Evolutionary conservation across 108 stramenopile species (phyloP).

Genomic region (Fistulifera solaris): DNA sequence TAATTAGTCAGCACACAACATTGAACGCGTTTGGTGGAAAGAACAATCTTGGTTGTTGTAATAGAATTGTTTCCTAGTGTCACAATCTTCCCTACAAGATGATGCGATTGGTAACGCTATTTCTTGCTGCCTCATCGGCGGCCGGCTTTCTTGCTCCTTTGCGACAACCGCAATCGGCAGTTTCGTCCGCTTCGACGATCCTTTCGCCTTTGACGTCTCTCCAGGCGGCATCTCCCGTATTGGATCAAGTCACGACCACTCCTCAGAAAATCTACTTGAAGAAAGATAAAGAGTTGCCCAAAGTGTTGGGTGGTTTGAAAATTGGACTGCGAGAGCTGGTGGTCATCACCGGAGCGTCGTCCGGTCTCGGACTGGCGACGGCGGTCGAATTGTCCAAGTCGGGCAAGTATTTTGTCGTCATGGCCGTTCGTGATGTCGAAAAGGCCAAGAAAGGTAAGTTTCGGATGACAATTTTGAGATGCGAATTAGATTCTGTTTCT

Average conservation of each 20-base stretch:
- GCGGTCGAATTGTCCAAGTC: conserved; percentile 74
- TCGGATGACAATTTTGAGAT: conserved; percentile 1
- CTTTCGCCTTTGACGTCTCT: not conserved
- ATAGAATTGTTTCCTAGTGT: too few species aligned
- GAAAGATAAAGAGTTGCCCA: conserved; percentile 59
- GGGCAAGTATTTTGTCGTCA: conserved; percentile 87
- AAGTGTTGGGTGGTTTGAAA: conserved; percentile 78
- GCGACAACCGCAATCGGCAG: not conserved
- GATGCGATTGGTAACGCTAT: conserved; percentile 9
- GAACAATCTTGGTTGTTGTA: not conserved
- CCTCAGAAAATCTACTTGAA: conserved; percentile 63
- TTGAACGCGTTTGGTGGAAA: conserved; percentile 11
- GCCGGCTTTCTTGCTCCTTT: conserved; percentile 1
- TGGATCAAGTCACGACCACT: conserved; percentile 27
- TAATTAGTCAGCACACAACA: conserved; percentile 17
- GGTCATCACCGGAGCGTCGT: conserved; percentile 85
- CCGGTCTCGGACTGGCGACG: conserved; percentile 79
- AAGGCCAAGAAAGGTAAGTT: conserved; percentile 71
- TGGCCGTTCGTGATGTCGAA: conserved; percentile 87
- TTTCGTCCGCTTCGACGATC: not conserved
- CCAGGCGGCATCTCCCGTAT: too few species aligned
- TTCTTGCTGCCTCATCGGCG: conserved; percentile 2
- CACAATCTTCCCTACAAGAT: not conserved
- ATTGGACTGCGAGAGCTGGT: conserved; percentile 76
- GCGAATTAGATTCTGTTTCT: not conserved